Conservation (phyloP, 1,139 yeast genomes). For the Sugiyamaella sp. region DNA sequence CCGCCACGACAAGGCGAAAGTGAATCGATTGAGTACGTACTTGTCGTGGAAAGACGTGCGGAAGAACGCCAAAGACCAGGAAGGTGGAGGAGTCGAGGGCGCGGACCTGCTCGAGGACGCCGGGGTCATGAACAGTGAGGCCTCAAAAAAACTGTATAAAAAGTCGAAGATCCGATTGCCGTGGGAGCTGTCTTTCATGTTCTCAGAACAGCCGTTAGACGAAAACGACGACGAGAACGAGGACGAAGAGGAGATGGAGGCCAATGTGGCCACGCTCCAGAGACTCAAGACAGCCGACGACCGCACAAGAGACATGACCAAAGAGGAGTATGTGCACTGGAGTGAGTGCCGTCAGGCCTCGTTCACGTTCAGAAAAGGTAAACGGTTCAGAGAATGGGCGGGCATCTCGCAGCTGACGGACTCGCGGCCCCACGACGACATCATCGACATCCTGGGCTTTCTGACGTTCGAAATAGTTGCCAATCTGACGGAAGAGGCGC, state of each 20-base stretch:
- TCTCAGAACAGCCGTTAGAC: constrained; percentile 82
- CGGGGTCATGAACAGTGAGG: constrained; percentile 43
- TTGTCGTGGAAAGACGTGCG: constrained; percentile 97
- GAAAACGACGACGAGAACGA: constrained; percentile 72
- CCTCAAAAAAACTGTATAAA: constrained; percentile 65
- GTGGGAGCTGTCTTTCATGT: constrained; percentile 96
- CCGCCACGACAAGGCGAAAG: constrained; percentile 93
- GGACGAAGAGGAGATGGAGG: constrained; percentile 88
- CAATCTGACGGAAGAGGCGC: constrained; percentile 88
- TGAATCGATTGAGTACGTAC: constrained; percentile 84
- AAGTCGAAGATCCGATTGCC: constrained; percentile 84
- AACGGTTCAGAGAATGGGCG: constrained; percentile 96
- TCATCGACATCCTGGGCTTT: constrained; percentile 92
- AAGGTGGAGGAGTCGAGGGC: constrained; percentile 74
- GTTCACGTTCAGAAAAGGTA: constrained; percentile 90
- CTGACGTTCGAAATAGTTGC: constrained; percentile 96
- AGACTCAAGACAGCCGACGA: constrained; percentile 93
- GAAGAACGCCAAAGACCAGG: constrained; percentile 96
- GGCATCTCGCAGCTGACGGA: constrained; percentile 84
- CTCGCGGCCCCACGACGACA: constrained; percentile 93
- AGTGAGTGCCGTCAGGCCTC: constrained; percentile 98
- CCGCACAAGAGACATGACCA: constrained; percentile 89
- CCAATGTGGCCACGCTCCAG: constrained; percentile 83
- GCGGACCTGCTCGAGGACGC: constrained; percentile 56
- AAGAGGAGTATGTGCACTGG: constrained; percentile 98